Conservation (phyloP, 768 basidiomycete species). For the Galerina marginata region DNA sequence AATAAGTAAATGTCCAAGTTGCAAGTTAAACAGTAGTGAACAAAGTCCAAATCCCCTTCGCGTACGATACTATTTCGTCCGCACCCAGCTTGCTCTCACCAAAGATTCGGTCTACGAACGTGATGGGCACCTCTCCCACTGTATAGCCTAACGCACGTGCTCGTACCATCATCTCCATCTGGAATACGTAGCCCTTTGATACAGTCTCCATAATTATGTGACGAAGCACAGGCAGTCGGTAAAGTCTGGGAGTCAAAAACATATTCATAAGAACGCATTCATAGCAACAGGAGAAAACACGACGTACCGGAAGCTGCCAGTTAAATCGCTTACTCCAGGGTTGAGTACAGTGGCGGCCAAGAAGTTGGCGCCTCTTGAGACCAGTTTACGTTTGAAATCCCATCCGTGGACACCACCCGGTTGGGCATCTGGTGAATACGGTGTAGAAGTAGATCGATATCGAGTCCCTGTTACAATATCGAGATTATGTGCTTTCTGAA, state of each 20-base stretch:
- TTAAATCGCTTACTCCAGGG: conserved; percentile 89
- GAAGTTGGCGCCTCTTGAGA: conserved; percentile 89
- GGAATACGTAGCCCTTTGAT: conserved; percentile 93
- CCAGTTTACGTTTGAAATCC: conserved; percentile 89
- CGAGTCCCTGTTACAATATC: conserved; percentile 95
- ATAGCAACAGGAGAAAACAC: not conserved
- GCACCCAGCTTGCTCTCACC: conserved; percentile 93
- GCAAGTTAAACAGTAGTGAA: conserved; percentile 68
- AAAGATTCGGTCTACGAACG: conserved; percentile 92
- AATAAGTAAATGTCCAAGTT: conserved; percentile 13
- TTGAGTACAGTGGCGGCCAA: conserved; percentile 84
- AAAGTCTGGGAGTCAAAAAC: conserved; percentile 53
- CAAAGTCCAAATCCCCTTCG: conserved; percentile 82
- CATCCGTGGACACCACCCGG: conserved; percentile 92
- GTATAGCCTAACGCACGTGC: conserved; percentile 83
- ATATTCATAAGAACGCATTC: conserved; percentile 1
- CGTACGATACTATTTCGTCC: conserved; percentile 86
- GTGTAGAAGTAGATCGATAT: conserved; percentile 70
- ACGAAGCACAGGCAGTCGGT: conserved; percentile 74
- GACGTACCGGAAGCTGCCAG: conserved; percentile 85
- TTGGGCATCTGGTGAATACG: conserved; percentile 56
- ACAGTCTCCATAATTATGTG: conserved; percentile 85
- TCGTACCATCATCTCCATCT: conserved; percentile 98
- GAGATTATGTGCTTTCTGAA: conserved; percentile 85
- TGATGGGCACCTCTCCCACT: conserved; percentile 92